Base-by-base conservation (phyloP, 331 rosid species). In the Pyracantha coccinea region DNA sequence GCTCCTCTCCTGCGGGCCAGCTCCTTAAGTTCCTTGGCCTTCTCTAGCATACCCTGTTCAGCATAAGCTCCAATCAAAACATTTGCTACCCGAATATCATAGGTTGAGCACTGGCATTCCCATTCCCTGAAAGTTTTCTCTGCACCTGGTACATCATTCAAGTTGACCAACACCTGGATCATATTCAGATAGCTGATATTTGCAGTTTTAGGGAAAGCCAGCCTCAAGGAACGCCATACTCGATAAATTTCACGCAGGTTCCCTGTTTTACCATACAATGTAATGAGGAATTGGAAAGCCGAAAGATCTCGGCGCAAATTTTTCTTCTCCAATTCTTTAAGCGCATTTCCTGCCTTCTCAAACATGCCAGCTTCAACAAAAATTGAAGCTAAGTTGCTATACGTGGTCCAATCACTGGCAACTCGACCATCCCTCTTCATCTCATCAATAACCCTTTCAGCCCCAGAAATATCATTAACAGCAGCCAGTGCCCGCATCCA, bases 401-500 rank as follows among this genome's bases (percentile, higher is more conserved):
- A 94, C 1, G 89, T 92, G 28, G 96, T 87, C 97, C 99, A 94
- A 82, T 92, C 97, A 54, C 84, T 87, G 27, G 83, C 78, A 66
- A 88, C 92, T 77, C 84, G 82, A 32, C 96, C 93, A 77, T 89
- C 97, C 84, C 96, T 82, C 87, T 85, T 92, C 91, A 95, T 90
- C 87, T 95, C 97, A 38, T 89, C 97, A 67, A 89, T 60, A 73
- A 92, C 92, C 88, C 99, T 87, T 84, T 89, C 96, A 65, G 85
- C 96, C 75, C 93, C 92, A 53, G 88, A 84, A 66, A 92, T 75
- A 82, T 95, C 97, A 73, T 86, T 76, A 29, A 64, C 86, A 31
- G 96, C 91, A 74, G 99, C 97, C 76, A 85, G 87, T 64, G 93
- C 89, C 79, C 97, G 84, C 93, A 95, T 92, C 97, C 97, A 92